Base-by-base conservation (phyloP, 164 flowering plant genomes). In the Akebia trifoliata region DNA sequence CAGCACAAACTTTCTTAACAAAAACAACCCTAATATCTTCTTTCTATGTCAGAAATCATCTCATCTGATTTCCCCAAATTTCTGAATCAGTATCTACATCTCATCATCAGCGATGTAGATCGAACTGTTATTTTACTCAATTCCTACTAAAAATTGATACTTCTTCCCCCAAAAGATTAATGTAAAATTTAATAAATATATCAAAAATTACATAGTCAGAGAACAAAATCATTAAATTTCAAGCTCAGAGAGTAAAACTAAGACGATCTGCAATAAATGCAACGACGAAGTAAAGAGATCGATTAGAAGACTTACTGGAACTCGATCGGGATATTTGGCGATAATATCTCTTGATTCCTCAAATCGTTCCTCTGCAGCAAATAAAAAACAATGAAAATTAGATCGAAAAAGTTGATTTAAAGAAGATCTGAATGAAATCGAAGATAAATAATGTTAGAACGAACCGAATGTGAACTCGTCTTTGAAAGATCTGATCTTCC, bases 291-390 rank as follows among this genome's bases (percentile, higher is more conserved):
- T 1, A 32, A 62, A 62, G 15, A 34, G 15, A 6, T 6, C 1
- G 9, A 0, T 31, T 1, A 35, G 18, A 8, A 46, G n/a, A 64
- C 80, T 65, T 72, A 87, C 92, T 28, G 96, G 96, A 5, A 85
- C 69, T 8, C 92, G 87, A 66, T 77, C 78, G 10, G 96, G 87
- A 58, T 82, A 87, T 54, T 76, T 85, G 69, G 81, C 75, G 30
- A 87, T 45, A 58, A 87, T 85, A 18, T 81, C 86, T 10, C 58
- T 71, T 1, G 96, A 83, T 72, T 87, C 96, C n/a, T 62, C 50
- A 29, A 61, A 47, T 51, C 92, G 69, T 58, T 83, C 81, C 38
- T 77, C 92, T 87, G 79, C 64, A 65, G 35, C 8, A 35, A 15
- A 32, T 15, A 4, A 21, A 45, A 46, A 28, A 18, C 25, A 22